Evolutionary conservation across 192 early-diverging fungal genomes (phyloP).

Genomic region (Entomortierella lignicola): DNA sequence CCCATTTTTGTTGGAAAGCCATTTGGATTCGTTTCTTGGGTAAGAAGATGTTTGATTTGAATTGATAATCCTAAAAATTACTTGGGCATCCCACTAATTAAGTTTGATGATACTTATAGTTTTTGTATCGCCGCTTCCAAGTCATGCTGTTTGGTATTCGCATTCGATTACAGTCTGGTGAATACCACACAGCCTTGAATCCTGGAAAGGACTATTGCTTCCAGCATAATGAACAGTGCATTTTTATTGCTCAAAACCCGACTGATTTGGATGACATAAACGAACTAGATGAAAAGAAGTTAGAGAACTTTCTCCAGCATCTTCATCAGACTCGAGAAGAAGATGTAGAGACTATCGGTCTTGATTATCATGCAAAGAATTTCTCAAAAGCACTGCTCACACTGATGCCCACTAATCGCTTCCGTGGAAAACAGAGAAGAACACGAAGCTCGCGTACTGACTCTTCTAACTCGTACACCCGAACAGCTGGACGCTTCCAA

Average conservation of each 20-base stretch:
- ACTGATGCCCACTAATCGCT: constrained; percentile 1
- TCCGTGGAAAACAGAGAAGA: constrained; percentile 11
- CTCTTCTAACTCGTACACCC: constrained; percentile 8
- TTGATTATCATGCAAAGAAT: constrained; percentile 45
- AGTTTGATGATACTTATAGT: no score
- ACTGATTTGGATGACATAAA: constrained; percentile 61
- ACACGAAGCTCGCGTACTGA: constrained; percentile 5
- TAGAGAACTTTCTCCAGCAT: constrained; percentile 37
- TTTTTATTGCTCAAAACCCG: constrained; percentile 69
- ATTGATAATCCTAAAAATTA: background rate
- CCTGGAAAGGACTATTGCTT: constrained; percentile 69
- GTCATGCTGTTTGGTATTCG: constrained; percentile 60
- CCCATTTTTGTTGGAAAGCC: constrained; percentile 66
- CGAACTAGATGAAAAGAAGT: constrained; percentile 29
- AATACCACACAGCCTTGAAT: constrained; percentile 67
- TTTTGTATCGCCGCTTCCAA: constrained; percentile 61
- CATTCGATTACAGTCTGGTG: constrained; percentile 42
- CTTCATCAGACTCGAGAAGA: constrained; percentile 25
- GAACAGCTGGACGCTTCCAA: constrained; percentile 13
- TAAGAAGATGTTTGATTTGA: background rate
- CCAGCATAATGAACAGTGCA: constrained; percentile 60
- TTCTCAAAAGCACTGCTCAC: constrained; percentile 38
- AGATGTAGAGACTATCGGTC: constrained; percentile 18
- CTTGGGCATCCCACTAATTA: no score
- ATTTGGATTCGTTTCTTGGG: constrained; percentile 70